A percentile compares a stretch with the other conserved stretches of the same genome.
These are phyloP conservation scores for Nannizzia gypsea DNA, from an alignment of 2,329 filamentous ascomycete genomes.

Conservation along the genomic window DNA sequence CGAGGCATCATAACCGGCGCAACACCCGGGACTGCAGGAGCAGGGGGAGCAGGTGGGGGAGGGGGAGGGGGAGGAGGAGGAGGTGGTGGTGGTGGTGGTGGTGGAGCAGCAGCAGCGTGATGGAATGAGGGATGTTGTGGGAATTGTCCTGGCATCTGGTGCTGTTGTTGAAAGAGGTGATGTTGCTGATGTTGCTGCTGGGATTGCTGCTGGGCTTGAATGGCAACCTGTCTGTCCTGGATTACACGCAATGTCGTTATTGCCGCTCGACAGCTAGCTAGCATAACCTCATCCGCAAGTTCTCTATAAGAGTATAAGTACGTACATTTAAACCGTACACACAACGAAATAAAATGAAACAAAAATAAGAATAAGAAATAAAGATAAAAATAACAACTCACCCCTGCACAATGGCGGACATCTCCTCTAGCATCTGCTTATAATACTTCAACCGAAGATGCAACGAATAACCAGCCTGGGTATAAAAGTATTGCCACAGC, in stretches of 20 bases:
- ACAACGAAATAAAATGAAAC: too few species aligned
- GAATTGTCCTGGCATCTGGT: constrained; percentile 2
- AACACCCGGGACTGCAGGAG: neutral
- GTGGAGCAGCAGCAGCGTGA: too few species aligned
- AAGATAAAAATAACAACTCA: constrained; percentile 20
- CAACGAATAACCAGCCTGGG: constrained; percentile 37
- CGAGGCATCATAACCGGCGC: neutral
- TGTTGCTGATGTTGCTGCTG: constrained; percentile 2
- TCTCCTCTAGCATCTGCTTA: constrained; percentile 37
- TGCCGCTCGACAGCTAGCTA: constrained; percentile 16
- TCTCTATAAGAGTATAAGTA: constrained; percentile 7
- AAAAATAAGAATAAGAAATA: neutral
- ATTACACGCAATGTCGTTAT: constrained; percentile 6
- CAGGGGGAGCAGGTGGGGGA: neutral
- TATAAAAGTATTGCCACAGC: constrained; percentile 35
- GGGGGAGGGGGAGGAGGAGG: neutral
- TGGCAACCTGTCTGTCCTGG: constrained; percentile 8
- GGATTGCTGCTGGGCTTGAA: neutral
- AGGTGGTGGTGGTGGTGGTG: neutral
- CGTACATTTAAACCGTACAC: neutral
- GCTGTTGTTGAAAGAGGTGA: constrained; percentile 6
- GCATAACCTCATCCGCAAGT: constrained; percentile 10
- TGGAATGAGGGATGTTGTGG: neutral
- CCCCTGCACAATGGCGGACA: constrained; percentile 37
- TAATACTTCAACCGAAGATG: constrained; percentile 40